Evolutionary conservation across 2,329 filamentous ascomycete species (phyloP).

Genomic region (Diaporthe australafricana): DNA sequence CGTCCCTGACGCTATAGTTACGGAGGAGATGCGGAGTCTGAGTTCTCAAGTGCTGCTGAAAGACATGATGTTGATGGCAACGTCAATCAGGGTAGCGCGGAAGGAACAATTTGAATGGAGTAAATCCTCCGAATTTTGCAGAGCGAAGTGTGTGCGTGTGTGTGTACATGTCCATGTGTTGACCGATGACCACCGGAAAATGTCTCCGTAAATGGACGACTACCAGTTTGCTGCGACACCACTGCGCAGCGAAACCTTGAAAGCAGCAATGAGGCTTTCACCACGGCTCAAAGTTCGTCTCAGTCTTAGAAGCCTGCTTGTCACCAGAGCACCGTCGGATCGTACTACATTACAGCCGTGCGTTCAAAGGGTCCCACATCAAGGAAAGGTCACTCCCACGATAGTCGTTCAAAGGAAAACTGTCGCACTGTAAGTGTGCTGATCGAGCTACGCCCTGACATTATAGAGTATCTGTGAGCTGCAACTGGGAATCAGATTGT

Average conservation of each 20-base stretch:
- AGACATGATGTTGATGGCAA: conserved; percentile 4
- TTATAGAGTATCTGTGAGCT: not conserved
- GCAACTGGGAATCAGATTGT: not conserved
- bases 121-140: not conserved
- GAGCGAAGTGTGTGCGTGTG: not conserved
- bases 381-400: too few species aligned
- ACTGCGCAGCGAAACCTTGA: too few species aligned
- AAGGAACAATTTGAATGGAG: not conserved
- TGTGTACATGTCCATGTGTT: not conserved
- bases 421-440: too few species aligned
- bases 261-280: too few species aligned
- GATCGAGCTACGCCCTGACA: too few species aligned
- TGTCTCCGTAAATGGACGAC: not conserved
- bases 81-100: conserved; percentile 35
- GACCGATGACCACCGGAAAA: not conserved
- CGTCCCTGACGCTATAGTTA: not conserved
- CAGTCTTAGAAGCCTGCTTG: too few species aligned
- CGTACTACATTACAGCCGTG: too few species aligned
- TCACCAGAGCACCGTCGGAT: too few species aligned
- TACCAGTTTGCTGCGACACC: too few species aligned
- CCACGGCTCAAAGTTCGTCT: too few species aligned
- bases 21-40: not conserved
- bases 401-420: too few species aligned
- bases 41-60: conserved; percentile 18
- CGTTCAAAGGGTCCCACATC: not conserved